Conservation (phyloP, 345 rosid genomes). For the Leavenworthia alabamica region DNA sequence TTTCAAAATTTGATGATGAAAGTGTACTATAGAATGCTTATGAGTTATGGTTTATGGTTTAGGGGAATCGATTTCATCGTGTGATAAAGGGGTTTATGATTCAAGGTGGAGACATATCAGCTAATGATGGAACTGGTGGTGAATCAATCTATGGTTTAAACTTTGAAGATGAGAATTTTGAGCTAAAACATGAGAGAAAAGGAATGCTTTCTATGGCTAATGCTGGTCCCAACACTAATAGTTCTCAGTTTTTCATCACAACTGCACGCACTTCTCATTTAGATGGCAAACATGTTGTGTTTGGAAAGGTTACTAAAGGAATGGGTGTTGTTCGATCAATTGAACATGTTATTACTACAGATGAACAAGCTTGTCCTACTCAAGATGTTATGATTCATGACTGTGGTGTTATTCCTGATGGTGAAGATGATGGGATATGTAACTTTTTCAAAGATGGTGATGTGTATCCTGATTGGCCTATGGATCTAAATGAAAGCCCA, state of each 20-base stretch:
- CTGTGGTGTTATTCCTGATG: slow-evolving; percentile 78
- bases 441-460: slow-evolving; percentile 94
- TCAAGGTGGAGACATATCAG: slow-evolving; percentile 94
- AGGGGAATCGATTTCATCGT: slow-evolving; percentile 85
- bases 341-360: slow-evolving; percentile 57
- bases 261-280: slow-evolving; percentile 76
- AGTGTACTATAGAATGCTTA: neutral
- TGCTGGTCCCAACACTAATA: slow-evolving; percentile 83
- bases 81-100: slow-evolving; percentile 79
- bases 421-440: slow-evolving; percentile 66
- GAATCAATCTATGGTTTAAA: slow-evolving; percentile 87
- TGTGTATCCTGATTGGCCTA: slow-evolving; percentile 81
- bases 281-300: slow-evolving; percentile 92
- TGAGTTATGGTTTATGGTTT: neutral
- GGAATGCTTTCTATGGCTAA: slow-evolving; percentile 96
- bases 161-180: slow-evolving; percentile 88
- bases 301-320: slow-evolving; percentile 83
- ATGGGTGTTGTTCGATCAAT: slow-evolving; percentile 89
- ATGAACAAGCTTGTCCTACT: slow-evolving; percentile 49
- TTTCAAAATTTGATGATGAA: neutral
- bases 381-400: slow-evolving; percentile 54
- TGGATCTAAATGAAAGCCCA: slow-evolving; percentile 62
- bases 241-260: slow-evolving; percentile 92
- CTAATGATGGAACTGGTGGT: slow-evolving; percentile 89
- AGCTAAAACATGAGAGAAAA: slow-evolving; percentile 85